Evolutionary conservation across 768 basidiomycete species (phyloP), one percentile per base, ranked within the genome.

Genomic region (Pleurotus sapidus): DNA sequence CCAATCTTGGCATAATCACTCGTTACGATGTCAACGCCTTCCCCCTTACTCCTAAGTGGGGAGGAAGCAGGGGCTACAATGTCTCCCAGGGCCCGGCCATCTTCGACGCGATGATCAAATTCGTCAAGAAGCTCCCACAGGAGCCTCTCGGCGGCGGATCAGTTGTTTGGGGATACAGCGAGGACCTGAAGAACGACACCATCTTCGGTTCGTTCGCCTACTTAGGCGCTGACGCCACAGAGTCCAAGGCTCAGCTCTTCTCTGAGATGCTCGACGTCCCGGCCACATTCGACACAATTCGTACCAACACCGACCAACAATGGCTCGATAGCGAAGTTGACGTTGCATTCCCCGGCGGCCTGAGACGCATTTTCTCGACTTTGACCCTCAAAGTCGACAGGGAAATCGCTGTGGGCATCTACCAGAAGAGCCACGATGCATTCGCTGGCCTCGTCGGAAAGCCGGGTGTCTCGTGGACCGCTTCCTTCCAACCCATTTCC

Each of bases 1-100:
- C 61, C 9, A 64, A 64, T 43, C 63, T 55, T 38, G 63, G 63
- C 14, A 58, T 64, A 40, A 58, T 64, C 38, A 63, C 62, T 8
- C 55, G 62, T 25, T 63, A 59, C 55, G 62, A 57, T 38, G 47
- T 64, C 42, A 49, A 18, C 1, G 59, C 63, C 9, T 57, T 43
- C 46, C 49, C 39, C 2, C 47, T 49, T 7, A 46, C 39, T 18
- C 43, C 59, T 15, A 40, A 55, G 4, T 64, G 62, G 61, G 62
- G 60, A 2, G 63, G 63, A 5, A 49, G 48, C 7, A 56, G 57
- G 43, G 53, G 57, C 24, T 63, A 63, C 39, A 40, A 54, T n/a
- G 51, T 54, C 27, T 39, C 51, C 20, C 20, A 23, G 8, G 51
- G 51, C 38, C 14, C 34, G 14, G 51, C 30, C 7, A n/a, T 54